Conservation (phyloP, 768 basidiomycete genomes). For the Pisolithus microcarpus region DNA sequence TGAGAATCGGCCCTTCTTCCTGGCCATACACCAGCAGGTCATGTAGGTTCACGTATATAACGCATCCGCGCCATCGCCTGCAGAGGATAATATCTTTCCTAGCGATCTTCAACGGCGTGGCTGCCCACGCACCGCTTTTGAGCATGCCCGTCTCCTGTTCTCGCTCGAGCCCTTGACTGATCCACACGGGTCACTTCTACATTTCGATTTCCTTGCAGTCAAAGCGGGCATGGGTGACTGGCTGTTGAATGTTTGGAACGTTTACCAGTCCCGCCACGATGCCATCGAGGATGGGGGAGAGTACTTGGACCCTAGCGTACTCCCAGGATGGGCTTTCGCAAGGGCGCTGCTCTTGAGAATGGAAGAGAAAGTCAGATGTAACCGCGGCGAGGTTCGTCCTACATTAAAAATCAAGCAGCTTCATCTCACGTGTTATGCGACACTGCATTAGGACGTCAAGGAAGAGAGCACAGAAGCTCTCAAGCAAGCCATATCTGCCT, state of each 20-base stretch:
- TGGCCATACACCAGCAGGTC: slow-evolving; percentile 78
- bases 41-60: slow-evolving; percentile 44
- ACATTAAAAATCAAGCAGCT: not conserved
- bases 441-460: slow-evolving; percentile 35
- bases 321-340: slow-evolving; percentile 77
- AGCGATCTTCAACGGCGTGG: slow-evolving; percentile 88
- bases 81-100: slow-evolving; percentile 3
- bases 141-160: slow-evolving; percentile 81
- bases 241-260: slow-evolving; percentile 59
- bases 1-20: slow-evolving; percentile 89
- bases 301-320: slow-evolving; percentile 44
- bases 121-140: slow-evolving; percentile 83
- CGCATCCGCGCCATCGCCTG: not conserved
- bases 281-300: slow-evolving; percentile 12
- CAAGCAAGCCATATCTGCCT: slow-evolving; percentile 63
- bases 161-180: slow-evolving; percentile 82
- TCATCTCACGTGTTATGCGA: slow-evolving; percentile 1
- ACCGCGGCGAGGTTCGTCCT: slow-evolving; percentile 32
- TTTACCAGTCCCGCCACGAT: slow-evolving; percentile 8
- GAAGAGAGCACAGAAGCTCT: slow-evolving; percentile 61
- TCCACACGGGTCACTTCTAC: slow-evolving; percentile 78
- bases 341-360: slow-evolving; percentile 61
- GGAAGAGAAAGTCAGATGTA: slow-evolving; percentile 38
- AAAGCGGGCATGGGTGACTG: slow-evolving; percentile 77
- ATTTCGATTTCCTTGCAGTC: slow-evolving; percentile 79